These are phyloP conservation scores for Corylus americana DNA, from an alignment of 306 rosid species.

Conservation along the genomic window DNA sequence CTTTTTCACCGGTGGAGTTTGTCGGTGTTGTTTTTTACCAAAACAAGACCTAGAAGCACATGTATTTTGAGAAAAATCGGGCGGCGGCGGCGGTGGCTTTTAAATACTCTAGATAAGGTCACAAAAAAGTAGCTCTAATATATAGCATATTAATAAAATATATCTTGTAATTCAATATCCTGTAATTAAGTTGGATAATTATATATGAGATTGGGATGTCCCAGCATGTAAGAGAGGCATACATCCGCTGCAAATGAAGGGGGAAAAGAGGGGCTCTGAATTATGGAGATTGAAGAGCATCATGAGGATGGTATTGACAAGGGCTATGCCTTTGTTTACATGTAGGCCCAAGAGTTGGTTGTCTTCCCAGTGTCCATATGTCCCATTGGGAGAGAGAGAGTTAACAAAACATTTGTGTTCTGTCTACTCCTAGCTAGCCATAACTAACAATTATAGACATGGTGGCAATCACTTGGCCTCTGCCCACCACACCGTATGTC, in stretches of 20 bases:
- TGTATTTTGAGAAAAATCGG: too few species aligned
- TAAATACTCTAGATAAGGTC: too few species aligned
- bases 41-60: too few species aligned
- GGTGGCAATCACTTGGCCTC: background rate
- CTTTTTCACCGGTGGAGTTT: too few species aligned
- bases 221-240: background rate
- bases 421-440: background rate
- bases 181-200: too few species aligned
- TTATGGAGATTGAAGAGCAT: background rate
- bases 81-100: too few species aligned
- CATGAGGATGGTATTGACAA: background rate
- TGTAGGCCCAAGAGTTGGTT: background rate
- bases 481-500: background rate
- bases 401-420: background rate
- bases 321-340: background rate
- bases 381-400: background rate
- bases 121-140: too few species aligned
- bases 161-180: too few species aligned
- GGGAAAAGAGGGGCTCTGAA: background rate
- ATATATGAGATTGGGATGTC: background rate
- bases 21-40: too few species aligned
- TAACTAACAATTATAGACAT: background rate
- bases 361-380: conserved; percentile 5
- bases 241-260: too few species aligned
- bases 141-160: too few species aligned